Evolutionary conservation across 805 yeast species (phyloP).

Genomic region (Isabelozyma pseudorhagii): DNA sequence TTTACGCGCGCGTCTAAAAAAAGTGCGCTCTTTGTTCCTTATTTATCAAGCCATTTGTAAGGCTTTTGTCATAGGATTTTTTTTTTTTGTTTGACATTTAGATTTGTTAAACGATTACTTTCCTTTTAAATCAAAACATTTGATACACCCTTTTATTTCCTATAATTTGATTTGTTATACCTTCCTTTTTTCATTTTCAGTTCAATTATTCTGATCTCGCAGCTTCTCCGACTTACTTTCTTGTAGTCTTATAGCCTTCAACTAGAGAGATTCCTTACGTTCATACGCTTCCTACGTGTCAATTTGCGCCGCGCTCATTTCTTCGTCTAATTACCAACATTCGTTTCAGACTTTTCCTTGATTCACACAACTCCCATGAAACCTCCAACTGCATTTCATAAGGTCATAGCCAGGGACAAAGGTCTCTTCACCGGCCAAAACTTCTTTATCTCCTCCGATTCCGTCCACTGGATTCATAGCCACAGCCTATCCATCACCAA

Average conservation of each 20-base stretch:
- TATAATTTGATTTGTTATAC: background rate
- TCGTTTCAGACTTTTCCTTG: background rate
- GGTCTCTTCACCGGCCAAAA: conserved; percentile 32
- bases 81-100: background rate
- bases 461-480: conserved; percentile 32
- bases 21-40: background rate
- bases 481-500: conserved; percentile 25
- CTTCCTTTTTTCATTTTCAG: too few relatives aligned
- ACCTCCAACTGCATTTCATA: conserved; percentile 24
- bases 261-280: background rate
- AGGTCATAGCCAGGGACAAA: conserved; percentile 27
- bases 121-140: background rate
- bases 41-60: background rate
- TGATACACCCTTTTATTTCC: background rate
- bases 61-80: background rate
- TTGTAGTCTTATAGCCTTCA: too few relatives aligned
- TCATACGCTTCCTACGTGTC: background rate
- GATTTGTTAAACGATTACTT: too few relatives aligned
- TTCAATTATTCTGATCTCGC: too few relatives aligned
- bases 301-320: background rate
- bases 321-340: background rate
- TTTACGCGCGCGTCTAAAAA: background rate
- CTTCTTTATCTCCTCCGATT: conserved; percentile 35
- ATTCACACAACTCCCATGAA: conserved; percentile 9
- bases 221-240: too few relatives aligned